Evolutionary conservation across 1,284 basidiomycete genomes (phyloP).

Genomic region (Sanghuangporus sanghuang): DNA sequence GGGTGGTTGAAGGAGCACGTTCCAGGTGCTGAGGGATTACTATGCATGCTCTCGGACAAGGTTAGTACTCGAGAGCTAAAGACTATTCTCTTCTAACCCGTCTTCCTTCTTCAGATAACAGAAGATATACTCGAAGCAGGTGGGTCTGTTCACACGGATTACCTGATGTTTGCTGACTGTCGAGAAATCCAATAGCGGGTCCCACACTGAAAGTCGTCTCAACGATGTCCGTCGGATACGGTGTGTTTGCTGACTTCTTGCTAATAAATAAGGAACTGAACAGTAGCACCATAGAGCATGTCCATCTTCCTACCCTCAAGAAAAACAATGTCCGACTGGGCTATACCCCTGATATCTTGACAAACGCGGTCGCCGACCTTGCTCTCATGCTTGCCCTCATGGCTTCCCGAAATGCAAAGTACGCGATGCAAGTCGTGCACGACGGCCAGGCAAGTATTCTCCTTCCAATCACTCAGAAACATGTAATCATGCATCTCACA

Average conservation of each 20-base stretch:
- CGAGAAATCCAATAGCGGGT: slow-evolving; percentile 46
- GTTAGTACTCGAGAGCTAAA: slow-evolving; percentile 28
- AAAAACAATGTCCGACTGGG: too few relatives aligned
- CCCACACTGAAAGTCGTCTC: slow-evolving; percentile 73
- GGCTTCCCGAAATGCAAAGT: too few relatives aligned
- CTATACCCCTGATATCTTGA: too few relatives aligned
- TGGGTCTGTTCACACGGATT: slow-evolving; percentile 30
- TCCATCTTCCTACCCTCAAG: too few relatives aligned
- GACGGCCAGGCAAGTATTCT: too few relatives aligned
- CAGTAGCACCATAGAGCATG: too few relatives aligned
- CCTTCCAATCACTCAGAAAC: too few relatives aligned
- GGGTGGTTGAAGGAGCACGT: slow-evolving; percentile 79
- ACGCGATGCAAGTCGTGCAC: too few relatives aligned
- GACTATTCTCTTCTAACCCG: neutral
- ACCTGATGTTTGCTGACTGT: neutral
- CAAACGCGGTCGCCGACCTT: too few relatives aligned
- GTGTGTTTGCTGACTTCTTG: slow-evolving; percentile 43
- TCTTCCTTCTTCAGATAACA: slow-evolving; percentile 51
- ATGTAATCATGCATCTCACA: too few relatives aligned
- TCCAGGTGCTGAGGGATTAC: slow-evolving; percentile 55
- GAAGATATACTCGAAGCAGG: slow-evolving; percentile 68
- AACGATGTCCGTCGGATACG: slow-evolving; percentile 88
- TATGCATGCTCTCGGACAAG: slow-evolving; percentile 73
- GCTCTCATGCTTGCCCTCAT: too few relatives aligned
- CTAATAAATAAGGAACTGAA: too few relatives aligned